phyloP scores from a whole-genome alignment of 352 stramenopile genomes.

The Phytophthora kernoviae region DNA sequence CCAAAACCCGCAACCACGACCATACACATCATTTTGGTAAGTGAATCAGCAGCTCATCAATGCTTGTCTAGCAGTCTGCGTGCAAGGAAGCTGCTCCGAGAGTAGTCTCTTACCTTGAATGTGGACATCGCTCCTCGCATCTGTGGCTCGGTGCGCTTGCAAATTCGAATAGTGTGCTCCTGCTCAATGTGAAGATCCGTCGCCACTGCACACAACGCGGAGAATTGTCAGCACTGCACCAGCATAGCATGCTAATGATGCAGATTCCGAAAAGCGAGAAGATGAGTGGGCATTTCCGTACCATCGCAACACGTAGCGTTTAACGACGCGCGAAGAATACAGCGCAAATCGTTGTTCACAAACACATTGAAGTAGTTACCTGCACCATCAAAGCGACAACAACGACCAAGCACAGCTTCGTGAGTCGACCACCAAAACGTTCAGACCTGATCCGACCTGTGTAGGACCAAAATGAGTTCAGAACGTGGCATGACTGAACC shows the following conservation, averaged over 20 bases:
- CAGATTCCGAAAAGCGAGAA: too few species aligned
- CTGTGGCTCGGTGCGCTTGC: slow-evolving; percentile 86
- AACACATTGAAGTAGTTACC: slow-evolving; percentile 92
- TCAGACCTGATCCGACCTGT: slow-evolving; percentile 14
- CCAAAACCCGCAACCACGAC: not conserved
- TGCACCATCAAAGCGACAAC: slow-evolving; percentile 25
- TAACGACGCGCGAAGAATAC: slow-evolving; percentile 78
- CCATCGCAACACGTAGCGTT: slow-evolving; percentile 82
- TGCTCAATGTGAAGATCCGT: slow-evolving; percentile 52
- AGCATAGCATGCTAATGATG: slow-evolving; percentile 1
- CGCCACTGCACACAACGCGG: slow-evolving; percentile 46
- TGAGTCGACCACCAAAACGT: slow-evolving; percentile 16
- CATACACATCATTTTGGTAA: not conserved
- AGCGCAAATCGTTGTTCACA: slow-evolving; percentile 71
- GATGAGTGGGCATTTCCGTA: slow-evolving; percentile 16
- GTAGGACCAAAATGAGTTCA: slow-evolving; percentile 50
- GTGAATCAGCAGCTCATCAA: not conserved
- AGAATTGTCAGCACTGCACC: slow-evolving; percentile 6
- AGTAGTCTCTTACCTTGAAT: slow-evolving; percentile 63
- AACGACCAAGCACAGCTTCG: slow-evolving; percentile 6
- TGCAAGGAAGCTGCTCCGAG: not conserved
- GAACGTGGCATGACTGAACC: slow-evolving; percentile 35
- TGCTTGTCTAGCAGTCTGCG: not conserved
- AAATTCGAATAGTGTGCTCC: slow-evolving; percentile 73
- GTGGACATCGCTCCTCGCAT: slow-evolving; percentile 85